Evolutionary conservation across 495 filamentous ascomycete species (phyloP), one percentile per base, ranked within the genome.

Genomic region (Mytilinidion resinicola): DNA sequence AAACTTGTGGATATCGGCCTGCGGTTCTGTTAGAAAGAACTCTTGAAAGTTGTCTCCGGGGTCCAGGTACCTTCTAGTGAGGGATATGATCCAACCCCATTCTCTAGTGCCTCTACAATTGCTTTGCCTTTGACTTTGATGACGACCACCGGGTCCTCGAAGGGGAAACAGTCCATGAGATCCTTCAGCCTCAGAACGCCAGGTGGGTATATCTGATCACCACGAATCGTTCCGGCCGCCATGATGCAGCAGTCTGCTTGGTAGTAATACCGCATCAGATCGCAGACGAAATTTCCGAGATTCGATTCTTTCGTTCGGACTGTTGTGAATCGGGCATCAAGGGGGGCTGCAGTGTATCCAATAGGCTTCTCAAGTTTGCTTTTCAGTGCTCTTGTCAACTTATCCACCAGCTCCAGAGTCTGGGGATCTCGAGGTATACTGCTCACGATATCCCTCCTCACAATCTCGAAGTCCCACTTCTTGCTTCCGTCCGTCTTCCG

Each of bases 101-200:
- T 96, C 69, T 96, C 90, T 3, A 96, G 68, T 8, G 91, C 91
- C 12, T 84, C 83, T 56, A 82, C 72, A 50, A 96, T 78, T 0
- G 80, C 84, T 51, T 79, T 72, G 0, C 91, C 91, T 1, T 69
- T 74, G 10, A 88, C 73, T 21, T 80, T 82, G 43, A 96, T 73
- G 1, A 93, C 83, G 0, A 95, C 84, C 4, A 91, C 86, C 0
- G 91, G 91, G 53, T 96, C 91, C 65, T 96, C 91, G 60, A 96
- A 96, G 0, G 91, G 91, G 66, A 96, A 96, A 60, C 68, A 69
- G 41, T 70, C 63, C 49, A 75, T 66, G 11, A 96, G 80, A 65
- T 96, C 91, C 58, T 86, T 87, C 34, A 95, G 69, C 11, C 81
- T 74, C 3, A 96, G 67, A 4, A 91, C 76, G 0, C 91, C 91